These are phyloP conservation scores for Paramecium octaurelia DNA, from an alignment of 73 alveolate species.

Conservation along the genomic window DNA sequence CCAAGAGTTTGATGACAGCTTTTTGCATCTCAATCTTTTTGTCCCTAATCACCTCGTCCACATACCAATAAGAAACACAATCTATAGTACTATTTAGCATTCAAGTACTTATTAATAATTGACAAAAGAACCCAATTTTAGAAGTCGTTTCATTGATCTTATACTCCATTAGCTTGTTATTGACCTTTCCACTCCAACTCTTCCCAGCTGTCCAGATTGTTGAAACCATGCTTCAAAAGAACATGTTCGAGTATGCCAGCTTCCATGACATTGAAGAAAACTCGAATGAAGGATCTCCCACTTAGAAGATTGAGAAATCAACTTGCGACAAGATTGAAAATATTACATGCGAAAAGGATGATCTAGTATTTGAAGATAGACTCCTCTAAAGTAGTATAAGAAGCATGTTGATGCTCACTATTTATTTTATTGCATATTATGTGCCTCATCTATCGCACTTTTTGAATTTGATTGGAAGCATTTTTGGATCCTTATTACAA, in stretches of 20 bases:
- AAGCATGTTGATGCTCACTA: not conserved
- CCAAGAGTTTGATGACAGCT: not conserved
- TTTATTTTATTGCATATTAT: not conserved
- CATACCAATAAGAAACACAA: not conserved
- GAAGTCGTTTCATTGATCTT: not conserved
- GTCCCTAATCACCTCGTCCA: not conserved
- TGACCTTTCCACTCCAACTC: not conserved
- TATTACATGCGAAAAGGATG: not conserved
- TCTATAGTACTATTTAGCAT: not conserved
- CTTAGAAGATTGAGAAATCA: not conserved
- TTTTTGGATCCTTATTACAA: conserved; percentile 5
- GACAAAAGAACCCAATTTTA: not conserved
- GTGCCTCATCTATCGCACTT: conserved; percentile 8
- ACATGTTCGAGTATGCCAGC: not conserved
- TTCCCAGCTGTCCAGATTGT: conserved; percentile 3
- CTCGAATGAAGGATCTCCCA: not conserved
- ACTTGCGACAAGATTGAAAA: not conserved
- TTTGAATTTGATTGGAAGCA: conserved; percentile 7
- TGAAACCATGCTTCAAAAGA: not conserved
- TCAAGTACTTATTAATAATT: not conserved
- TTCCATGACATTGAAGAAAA: not conserved
- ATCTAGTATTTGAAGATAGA: not conserved
- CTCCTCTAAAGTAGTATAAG: not conserved
- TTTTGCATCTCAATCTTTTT: not conserved
- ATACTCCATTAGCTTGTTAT: not conserved